Evolutionary conservation across 2,329 filamentous ascomycete species (phyloP).

Genomic region (Monosporascus sp.): DNA sequence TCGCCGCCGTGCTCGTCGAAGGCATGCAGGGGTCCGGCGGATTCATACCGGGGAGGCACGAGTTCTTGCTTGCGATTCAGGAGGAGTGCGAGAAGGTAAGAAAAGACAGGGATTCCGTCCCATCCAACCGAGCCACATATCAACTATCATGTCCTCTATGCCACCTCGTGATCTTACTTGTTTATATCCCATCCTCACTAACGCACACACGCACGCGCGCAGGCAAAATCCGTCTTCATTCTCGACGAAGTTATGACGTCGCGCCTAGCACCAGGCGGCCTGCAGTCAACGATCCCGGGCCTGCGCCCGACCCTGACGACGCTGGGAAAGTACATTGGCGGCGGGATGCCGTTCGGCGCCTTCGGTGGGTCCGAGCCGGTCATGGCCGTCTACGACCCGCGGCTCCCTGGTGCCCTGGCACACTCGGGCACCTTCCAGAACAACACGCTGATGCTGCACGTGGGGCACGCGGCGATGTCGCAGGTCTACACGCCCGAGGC

Average conservation of each 20-base stretch:
- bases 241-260: conserved; percentile 70
- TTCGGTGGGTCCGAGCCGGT: conserved; percentile 58
- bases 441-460: conserved; percentile 48
- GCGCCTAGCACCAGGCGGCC: conserved; percentile 46
- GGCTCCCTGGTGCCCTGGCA: conserved; percentile 28
- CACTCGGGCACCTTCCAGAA: conserved; percentile 61
- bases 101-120: too few species aligned
- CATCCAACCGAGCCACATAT: too few species aligned
- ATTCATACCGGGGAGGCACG: conserved; percentile 41
- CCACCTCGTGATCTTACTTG: too few species aligned
- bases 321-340: conserved; percentile 62
- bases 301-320: conserved; percentile 57
- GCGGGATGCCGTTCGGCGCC: conserved; percentile 60
- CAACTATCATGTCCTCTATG: too few species aligned
- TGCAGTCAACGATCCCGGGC: conserved; percentile 32
- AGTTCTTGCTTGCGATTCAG: conserved; percentile 50
- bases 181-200: too few species aligned
- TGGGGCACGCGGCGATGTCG: conserved; percentile 33
- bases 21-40: conserved; percentile 61
- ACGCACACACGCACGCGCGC: not conserved
- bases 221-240: conserved; percentile 54
- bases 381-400: conserved; percentile 51
- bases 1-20: conserved; percentile 63
- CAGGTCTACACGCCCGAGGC: conserved; percentile 23
- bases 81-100: conserved; percentile 34